Base-by-base conservation (phyloP, 352 stramenopile species). In the Phytopythium helicoides region DNA sequence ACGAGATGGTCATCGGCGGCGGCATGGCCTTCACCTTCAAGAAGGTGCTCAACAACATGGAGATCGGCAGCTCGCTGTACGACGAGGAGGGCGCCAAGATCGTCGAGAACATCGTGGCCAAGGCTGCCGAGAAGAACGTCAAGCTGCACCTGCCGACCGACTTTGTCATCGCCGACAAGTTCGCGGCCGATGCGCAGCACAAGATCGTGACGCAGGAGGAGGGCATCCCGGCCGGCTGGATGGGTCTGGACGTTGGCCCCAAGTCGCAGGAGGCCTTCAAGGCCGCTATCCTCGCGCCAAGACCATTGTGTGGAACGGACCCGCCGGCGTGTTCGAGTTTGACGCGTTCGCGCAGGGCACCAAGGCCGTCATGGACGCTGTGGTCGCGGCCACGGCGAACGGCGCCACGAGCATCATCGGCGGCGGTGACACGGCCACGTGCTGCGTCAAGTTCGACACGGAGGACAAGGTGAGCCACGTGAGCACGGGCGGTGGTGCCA, bases 311-410 rank as follows among this genome's bases (percentile, higher is more conserved):
- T 97, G 87, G 89, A 97, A 97, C 55, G 90, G 90, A 2, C 97
- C 97, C 15, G 98, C 99, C 94, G 97, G 97, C 42, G 97, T 99
- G 2, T 99, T 99, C 63, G 97, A 99, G 73, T 98, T 98, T 71
- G 80, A 94, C 36, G 79, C 95, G 53, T 99, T 99, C 69, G 92
- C 94, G 8, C 85, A 86, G 54, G 97, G 97, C 57, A 99, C 97
- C 12, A 89, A 97, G 49, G 73, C 74, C 31, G 79, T 99, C 26
- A 95, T 92, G 16, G 73, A 98, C 60, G 80, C 94, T 54, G 71
- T 99, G 40, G 96, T 92, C 7, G 76, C 96, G 26, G 89, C 90
- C 54, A 97, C 89, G 11, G 66, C 76, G 38, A 70, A 60, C 10
- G 89, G 88, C 31, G 69, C 76, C 44, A 96, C 87, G 37, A 96